Evolutionary conservation across 768 basidiomycete genomes (phyloP).

Genomic region (Mycena leptocephala): DNA sequence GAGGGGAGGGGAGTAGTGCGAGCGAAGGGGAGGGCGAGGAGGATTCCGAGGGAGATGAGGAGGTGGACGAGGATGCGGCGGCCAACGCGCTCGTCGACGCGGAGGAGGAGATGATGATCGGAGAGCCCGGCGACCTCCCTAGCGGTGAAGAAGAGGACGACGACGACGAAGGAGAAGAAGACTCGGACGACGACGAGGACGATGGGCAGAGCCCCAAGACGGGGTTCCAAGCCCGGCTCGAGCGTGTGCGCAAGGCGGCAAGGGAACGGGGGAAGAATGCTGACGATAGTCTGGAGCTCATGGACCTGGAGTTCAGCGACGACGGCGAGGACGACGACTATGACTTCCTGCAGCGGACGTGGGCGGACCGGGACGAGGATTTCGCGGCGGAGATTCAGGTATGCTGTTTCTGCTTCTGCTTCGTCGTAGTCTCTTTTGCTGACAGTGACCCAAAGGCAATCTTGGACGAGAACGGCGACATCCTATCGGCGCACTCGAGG

Average conservation of each 20-base stretch:
- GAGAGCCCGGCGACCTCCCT: slow-evolving; percentile 53
- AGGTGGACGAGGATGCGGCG: slow-evolving; percentile 45
- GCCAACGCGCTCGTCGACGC: slow-evolving; percentile 54
- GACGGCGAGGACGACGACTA: slow-evolving; percentile 56
- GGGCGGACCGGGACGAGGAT: slow-evolving; percentile 44
- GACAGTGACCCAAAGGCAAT: slow-evolving; percentile 60
- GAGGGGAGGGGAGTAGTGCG: not conserved
- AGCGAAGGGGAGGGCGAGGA: slow-evolving; percentile 36
- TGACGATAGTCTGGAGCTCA: slow-evolving; percentile 40
- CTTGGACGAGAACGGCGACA: slow-evolving; percentile 72
- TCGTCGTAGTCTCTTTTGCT: not conserved
- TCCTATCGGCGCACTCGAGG: slow-evolving; percentile 60
- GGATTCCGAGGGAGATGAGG: slow-evolving; percentile 41
- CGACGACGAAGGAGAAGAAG: slow-evolving; percentile 53
- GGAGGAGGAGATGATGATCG: slow-evolving; percentile 64
- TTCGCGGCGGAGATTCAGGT: slow-evolving; percentile 68
- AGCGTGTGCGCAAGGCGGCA: slow-evolving; percentile 53
- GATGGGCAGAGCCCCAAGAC: slow-evolving; percentile 56
- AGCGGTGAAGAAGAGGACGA: slow-evolving; percentile 55
- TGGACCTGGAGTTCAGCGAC: slow-evolving; percentile 47
- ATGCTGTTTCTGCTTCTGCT: slow-evolving; percentile 37
- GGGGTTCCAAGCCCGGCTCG: slow-evolving; percentile 64
- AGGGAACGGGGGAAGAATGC: slow-evolving; percentile 40
- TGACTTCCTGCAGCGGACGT: slow-evolving; percentile 39
- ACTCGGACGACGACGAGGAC: slow-evolving; percentile 53